Evolutionary conservation across 179 eudicot species (phyloP).

Genomic region (Heliamphora pulchella): DNA sequence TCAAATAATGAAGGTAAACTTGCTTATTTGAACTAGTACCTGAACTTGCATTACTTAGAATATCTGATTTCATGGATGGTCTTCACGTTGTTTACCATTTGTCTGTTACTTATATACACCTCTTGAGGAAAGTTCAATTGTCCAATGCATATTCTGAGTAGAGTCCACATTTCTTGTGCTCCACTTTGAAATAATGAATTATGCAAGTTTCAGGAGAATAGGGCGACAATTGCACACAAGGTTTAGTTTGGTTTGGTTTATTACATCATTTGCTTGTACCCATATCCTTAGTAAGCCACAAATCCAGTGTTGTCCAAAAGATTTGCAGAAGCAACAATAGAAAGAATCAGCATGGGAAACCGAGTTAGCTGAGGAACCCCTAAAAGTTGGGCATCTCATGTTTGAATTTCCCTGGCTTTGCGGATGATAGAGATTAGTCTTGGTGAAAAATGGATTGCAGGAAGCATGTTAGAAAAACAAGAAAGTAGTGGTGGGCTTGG

Average conservation of each 20-base stretch:
- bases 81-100: background rate
- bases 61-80: constrained; percentile 7
- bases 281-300: too few species aligned
- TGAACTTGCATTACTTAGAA: background rate
- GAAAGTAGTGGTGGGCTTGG: too few species aligned
- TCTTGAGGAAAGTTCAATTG: too few species aligned
- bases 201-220: background rate
- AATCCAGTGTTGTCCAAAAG: background rate
- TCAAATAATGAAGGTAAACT: constrained; percentile 48
- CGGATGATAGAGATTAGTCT: background rate
- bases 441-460: too few species aligned
- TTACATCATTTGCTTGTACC: too few species aligned
- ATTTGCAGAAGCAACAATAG: background rate
- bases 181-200: too few species aligned
- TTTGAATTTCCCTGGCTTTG: background rate
- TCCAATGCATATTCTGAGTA: background rate
- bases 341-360: background rate
- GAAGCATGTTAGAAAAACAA: too few species aligned
- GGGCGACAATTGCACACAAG: too few species aligned
- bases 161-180: background rate
- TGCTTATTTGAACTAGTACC: constrained; percentile 10
- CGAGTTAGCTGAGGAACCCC: background rate
- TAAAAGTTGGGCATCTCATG: background rate
- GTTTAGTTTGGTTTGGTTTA: too few species aligned
- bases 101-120: background rate